Base-by-base conservation (phyloP, 2,329 filamentous ascomycete species). In the Beauveria sp. region DNA sequence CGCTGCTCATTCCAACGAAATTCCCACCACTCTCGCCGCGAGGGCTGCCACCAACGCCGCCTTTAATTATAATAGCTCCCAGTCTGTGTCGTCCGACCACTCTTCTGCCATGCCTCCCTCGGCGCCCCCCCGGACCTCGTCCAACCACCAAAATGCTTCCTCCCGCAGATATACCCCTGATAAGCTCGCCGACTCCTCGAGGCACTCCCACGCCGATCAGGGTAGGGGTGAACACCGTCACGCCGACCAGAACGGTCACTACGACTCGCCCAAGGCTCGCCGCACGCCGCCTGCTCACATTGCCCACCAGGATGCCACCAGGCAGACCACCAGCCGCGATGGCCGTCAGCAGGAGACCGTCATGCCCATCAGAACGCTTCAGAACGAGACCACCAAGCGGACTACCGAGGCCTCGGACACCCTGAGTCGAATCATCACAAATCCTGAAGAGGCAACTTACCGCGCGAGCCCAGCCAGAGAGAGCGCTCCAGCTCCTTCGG, bases 111-210 rank as follows among this genome's bases (percentile, higher is more conserved):
- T 82, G 77, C 85, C 89, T 58, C 88, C 90, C 26, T 81, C 90
- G 67, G 87, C 89, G 60, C 92, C 90, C 53, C 90, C 90, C 41
- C 85, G 92, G 69, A 92, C 90, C 8, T 96, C 92, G 16, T 94
- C 91, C 48, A 88, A 85, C 65, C 73, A 76, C 64, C 74, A 76
- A 64, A 67, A 70, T 66, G 70, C 77, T 18, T 75, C 70, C 65
- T 75, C 80, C 30, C 75, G 80, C 59, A 76, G 79, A 67, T 75
- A 80, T 58, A 67, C 76, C n/a, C 75, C 71, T 67, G 80, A 82
- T 53, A 77, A 76, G 63, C 68, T 73, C 44, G 69, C 74, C 43
- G 73, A 74, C 63, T 77, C 80, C 5, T 74, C 79, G 2, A 74
- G 76, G 59, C 75, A 76, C 61, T 71, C 68, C 7, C 71, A 72